Evolutionary conservation across 192 early-diverging fungal species (phyloP), one percentile per base, ranked within the genome.

Genomic region (Mycoemilia scoparia): DNA sequence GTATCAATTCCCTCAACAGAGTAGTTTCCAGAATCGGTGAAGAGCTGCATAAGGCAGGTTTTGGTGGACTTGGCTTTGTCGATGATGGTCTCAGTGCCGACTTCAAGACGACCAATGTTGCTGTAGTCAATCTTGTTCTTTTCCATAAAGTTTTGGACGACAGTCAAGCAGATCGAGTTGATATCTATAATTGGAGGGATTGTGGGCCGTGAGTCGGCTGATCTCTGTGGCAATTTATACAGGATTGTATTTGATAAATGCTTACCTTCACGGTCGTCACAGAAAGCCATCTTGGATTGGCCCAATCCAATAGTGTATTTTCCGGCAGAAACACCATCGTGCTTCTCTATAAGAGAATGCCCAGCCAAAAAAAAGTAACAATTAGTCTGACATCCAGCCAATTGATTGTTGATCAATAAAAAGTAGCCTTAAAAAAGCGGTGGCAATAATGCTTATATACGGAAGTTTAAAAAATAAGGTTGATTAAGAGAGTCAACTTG

Each of bases 61-160:
- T 98, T 98, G 50, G 91, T 88, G 18, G 87, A 80, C 71, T 98
- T 98, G 39, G 83, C 84, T 68, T 98, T 98, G 72, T 98, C 93
- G 38, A 98, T 86, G 48, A 98, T 90, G 27, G 93, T 92, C 60
- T 98, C 93, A 30, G 93, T 98, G 26, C 93, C 93, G 26, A 98
- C 88, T 48, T 98, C 93, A 18, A 98, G 67, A 18, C 81, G 77
- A 29, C 90, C 93, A 67, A 98, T 80, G 54, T 79, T 68, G 26
- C 63, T 75, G 63, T 71, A 81, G 24, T 69, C 59, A 36, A 98
- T 76, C 24, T 73, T 69, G 73, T 93, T 84, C 68, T 88, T 91
- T 45, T 92, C 87, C 58, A 93, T 69, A 31, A 98, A 71, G 60
- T 67, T 77, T 52, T 84, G 70, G 29, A 98, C 90, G 32, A 70